Conservation (phyloP, 179 eudicot species). For the Nepenthes alata region DNA sequence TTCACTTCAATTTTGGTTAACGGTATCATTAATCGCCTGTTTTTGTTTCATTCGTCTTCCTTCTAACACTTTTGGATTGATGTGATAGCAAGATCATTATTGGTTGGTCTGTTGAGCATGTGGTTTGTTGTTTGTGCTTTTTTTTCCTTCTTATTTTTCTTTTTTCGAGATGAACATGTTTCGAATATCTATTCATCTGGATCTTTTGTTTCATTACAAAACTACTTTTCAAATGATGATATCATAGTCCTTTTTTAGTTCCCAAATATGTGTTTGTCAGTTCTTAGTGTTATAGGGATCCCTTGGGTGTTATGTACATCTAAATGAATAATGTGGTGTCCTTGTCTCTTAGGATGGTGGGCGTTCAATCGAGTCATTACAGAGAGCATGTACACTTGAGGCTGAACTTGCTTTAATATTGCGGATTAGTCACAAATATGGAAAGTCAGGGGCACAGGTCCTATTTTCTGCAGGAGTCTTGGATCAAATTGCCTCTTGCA, state of each 20-base stretch:
- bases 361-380: constrained; percentile 62
- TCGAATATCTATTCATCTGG: not conserved
- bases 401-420: constrained; percentile 81
- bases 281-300: too few species aligned
- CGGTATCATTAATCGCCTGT: too few species aligned
- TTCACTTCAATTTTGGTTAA: too few species aligned
- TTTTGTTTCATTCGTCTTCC: too few species aligned
- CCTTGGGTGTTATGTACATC: not conserved
- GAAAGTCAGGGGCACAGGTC: constrained; percentile 78
- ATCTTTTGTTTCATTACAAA: too few species aligned
- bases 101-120: not conserved
- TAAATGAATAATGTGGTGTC: not conserved
- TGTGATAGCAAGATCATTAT: not conserved
- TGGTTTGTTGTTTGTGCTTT: not conserved
- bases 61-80: not conserved
- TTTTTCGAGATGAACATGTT: not conserved
- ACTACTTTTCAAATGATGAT: too few species aligned
- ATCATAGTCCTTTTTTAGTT: too few species aligned
- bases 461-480: constrained; percentile 74
- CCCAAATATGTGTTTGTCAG: too few species aligned
- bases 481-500: constrained; percentile 76
- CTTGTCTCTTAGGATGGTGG: constrained; percentile 45
- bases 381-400: constrained; percentile 80
- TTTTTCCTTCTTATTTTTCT: not conserved
- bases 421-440: constrained; percentile 80